Conservation (phyloP, 164 flowering plant species). For the Dillenia turbinata region DNA sequence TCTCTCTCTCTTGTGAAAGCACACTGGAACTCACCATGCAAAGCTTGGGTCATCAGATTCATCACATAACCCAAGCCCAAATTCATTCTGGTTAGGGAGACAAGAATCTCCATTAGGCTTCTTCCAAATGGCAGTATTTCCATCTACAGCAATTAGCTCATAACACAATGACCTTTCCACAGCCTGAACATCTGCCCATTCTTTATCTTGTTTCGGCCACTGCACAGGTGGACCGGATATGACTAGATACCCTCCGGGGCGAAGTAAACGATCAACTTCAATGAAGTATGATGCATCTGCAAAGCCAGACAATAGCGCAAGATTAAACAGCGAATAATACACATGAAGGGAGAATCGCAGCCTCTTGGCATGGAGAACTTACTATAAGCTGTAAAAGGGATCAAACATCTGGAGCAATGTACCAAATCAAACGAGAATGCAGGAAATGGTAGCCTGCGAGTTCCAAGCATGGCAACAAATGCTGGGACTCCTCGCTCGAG, state of each 20-base stretch:
- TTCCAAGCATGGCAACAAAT: constrained; percentile 98
- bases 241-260: constrained; percentile 91
- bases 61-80: constrained; percentile 71
- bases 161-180: constrained; percentile 85
- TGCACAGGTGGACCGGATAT: constrained; percentile 98
- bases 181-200: constrained; percentile 97
- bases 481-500: constrained; percentile 95
- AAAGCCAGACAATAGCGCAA: constrained; percentile 13
- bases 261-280: constrained; percentile 90
- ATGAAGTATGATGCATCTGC: constrained; percentile 96
- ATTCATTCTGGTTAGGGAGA: constrained; percentile 77
- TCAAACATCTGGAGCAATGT: constrained; percentile 94
- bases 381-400: constrained; percentile 97
- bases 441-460: constrained; percentile 91
- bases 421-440: constrained; percentile 85
- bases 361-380: constrained; percentile 24
- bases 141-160: constrained; percentile 90
- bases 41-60: constrained; percentile 73
- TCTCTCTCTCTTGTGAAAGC: no score
- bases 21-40: constrained; percentile 60
- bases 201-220: constrained; percentile 95
- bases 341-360: neutral
- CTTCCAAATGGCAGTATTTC: constrained; percentile 93
- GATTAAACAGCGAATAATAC: neutral
- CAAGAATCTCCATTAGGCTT: constrained; percentile 82